Conservation (phyloP, 1,284 basidiomycete species). For the Leccinum cinnamomeum region DNA sequence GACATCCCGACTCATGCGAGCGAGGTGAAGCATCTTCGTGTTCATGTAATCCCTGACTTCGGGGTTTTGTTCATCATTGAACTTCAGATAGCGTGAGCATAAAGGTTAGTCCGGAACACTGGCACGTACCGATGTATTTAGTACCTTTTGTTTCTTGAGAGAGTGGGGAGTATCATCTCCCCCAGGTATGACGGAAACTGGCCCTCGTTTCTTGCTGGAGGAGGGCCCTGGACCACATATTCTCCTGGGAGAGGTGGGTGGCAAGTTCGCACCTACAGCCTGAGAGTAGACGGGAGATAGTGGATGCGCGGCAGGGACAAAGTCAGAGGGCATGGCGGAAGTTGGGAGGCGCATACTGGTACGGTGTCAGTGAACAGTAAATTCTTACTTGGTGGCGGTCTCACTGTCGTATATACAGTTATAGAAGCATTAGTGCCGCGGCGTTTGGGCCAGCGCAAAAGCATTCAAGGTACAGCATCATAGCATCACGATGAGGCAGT, state of each 20-base stretch:
- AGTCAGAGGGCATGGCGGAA: neutral
- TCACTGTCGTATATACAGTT: neutral
- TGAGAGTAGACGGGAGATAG: neutral
- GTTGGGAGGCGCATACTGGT: neutral
- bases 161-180: neutral
- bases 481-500: neutral
- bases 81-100: neutral
- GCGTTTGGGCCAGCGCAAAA: neutral
- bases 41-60: neutral
- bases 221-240: neutral
- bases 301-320: neutral
- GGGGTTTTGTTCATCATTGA: neutral
- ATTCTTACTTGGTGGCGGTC: neutral
- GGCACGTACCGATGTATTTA: neutral
- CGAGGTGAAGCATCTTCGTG: neutral
- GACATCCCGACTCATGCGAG: neutral
- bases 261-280: neutral
- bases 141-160: neutral
- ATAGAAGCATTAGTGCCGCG: neutral
- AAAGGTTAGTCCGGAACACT: neutral
- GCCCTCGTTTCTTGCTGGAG: neutral
- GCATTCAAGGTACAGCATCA: neutral
- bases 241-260: neutral
- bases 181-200: neutral
- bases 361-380: neutral